phyloP scores from a whole-genome alignment of 805 yeast genomes.

The Schizosaccharomyces octosporus region DNA sequence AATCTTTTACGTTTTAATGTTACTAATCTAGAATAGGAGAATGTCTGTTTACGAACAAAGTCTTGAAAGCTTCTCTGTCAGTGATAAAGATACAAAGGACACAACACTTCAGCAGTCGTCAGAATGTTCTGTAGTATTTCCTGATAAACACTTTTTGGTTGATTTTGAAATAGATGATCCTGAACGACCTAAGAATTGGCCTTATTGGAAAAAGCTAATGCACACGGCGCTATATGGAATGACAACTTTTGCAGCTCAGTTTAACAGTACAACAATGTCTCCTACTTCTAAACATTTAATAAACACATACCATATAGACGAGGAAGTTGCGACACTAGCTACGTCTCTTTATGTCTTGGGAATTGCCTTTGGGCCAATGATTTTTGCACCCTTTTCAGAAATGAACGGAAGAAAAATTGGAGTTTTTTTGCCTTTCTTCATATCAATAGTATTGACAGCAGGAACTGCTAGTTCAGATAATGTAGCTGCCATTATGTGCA shows the following conservation, averaged over 20 bases:
- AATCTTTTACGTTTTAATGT: no score
- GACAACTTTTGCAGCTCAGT: conserved; percentile 22
- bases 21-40: no score
- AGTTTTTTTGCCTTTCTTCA: conserved; percentile 12
- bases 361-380: conserved; percentile 63
- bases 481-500: neutral
- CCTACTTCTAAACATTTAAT: conserved; percentile 25
- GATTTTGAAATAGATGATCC: neutral
- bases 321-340: conserved; percentile 48
- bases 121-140: neutral
- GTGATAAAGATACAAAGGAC: no score
- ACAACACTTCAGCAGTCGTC: no score
- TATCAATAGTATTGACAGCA: conserved; percentile 11
- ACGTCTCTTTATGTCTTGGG: conserved; percentile 51
- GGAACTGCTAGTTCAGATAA: neutral
- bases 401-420: conserved; percentile 10
- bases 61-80: no score
- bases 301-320: conserved; percentile 32
- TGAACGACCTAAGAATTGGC: neutral
- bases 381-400: conserved; percentile 62
- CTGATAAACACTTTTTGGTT: neutral
- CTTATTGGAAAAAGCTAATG: neutral
- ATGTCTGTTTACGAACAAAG: no score
- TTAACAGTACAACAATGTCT: conserved; percentile 70
- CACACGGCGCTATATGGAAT: neutral